These are phyloP conservation scores for Exophiala sp. DNA, from an alignment of 2,329 filamentous ascomycete species.

Conservation along the genomic window DNA sequence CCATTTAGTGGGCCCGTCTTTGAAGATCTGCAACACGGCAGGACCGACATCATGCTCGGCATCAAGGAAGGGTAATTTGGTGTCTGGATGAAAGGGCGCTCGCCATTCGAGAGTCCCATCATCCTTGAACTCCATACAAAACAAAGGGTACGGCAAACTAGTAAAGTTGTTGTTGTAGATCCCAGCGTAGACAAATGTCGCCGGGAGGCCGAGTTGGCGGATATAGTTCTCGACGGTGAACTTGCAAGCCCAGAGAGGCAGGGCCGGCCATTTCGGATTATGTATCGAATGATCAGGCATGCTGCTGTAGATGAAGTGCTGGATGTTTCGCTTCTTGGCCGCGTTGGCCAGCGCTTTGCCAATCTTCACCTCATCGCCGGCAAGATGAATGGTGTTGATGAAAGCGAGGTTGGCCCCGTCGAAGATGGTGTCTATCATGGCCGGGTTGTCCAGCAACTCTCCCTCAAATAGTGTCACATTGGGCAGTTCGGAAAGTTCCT, in stretches of 20 bases:
- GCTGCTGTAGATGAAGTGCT: constrained; percentile 92
- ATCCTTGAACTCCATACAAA: constrained; percentile 82
- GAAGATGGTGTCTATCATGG: constrained; percentile 72
- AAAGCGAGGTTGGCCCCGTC: constrained; percentile 80
- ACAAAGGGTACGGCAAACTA: constrained; percentile 81
- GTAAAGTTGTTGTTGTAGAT: constrained; percentile 99
- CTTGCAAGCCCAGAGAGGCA: constrained; percentile 89
- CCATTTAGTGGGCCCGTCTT: constrained; percentile 84
- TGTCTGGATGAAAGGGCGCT: constrained; percentile 85
- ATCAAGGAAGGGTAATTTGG: constrained; percentile 88
- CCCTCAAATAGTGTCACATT: constrained; percentile 71
- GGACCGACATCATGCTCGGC: constrained; percentile 94
- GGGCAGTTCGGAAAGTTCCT: constrained; percentile 73
- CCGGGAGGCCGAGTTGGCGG: constrained; percentile 70
- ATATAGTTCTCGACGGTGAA: constrained; percentile 90
- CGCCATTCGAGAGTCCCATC: constrained; percentile 90
- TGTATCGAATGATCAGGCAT: constrained; percentile 92
- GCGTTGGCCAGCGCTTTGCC: constrained; percentile 84
- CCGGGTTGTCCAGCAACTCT: constrained; percentile 62
- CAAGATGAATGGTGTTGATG: constrained; percentile 93
- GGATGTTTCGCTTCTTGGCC: constrained; percentile 69
- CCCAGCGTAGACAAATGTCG: constrained; percentile 91
- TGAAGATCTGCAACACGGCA: constrained; percentile 87
- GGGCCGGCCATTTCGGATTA: constrained; percentile 66
- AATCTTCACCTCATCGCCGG: constrained; percentile 82